These are phyloP conservation scores for Aspergillus chevalieri DNA, from an alignment of 2,329 filamentous ascomycete species.

Conservation along the genomic window DNA sequence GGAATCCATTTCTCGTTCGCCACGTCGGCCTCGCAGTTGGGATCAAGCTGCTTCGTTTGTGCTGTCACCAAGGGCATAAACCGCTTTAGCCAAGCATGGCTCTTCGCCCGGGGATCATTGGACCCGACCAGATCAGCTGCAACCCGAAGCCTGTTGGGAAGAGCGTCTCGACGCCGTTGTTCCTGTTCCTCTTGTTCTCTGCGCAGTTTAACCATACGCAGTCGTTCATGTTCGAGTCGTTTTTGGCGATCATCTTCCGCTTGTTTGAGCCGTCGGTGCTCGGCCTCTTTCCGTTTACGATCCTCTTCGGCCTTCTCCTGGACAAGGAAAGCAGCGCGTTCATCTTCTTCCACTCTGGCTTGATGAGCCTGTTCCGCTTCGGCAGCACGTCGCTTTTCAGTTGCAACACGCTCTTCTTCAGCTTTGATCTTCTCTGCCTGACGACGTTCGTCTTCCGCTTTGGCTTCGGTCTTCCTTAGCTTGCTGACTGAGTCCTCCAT, in stretches of 20 bases:
- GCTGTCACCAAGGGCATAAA: conserved; percentile 44
- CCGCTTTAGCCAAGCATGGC: conserved; percentile 38
- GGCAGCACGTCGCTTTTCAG: conserved; percentile 23
- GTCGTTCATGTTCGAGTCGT: conserved; percentile 36
- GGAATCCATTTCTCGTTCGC: conserved; percentile 44
- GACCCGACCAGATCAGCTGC: conserved; percentile 41
- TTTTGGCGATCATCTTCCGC: conserved; percentile 43
- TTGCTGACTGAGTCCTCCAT: conserved; percentile 21
- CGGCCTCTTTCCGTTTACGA: conserved; percentile 37
- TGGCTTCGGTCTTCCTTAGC: conserved; percentile 1
- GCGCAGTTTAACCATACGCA: conserved; percentile 38
- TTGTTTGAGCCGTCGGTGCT: conserved; percentile 38
- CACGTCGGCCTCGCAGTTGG: conserved; percentile 27
- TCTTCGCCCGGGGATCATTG: conserved; percentile 37
- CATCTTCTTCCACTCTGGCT: conserved; percentile 32
- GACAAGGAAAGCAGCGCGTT: conserved; percentile 28
- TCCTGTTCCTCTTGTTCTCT: conserved; percentile 43
- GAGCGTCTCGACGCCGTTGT: conserved; percentile 39
- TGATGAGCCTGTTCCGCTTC: conserved; percentile 26
- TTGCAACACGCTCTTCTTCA: conserved; percentile 23
- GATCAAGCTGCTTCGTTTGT: conserved; percentile 38
- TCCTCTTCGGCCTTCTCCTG: conserved; percentile 41
- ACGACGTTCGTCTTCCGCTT: conserved; percentile 13
- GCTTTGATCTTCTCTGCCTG: conserved; percentile 21
- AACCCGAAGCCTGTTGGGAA: conserved; percentile 40